Conservation (phyloP, 2,329 filamentous ascomycete genomes). For the Tricladium varicosporioides region DNA sequence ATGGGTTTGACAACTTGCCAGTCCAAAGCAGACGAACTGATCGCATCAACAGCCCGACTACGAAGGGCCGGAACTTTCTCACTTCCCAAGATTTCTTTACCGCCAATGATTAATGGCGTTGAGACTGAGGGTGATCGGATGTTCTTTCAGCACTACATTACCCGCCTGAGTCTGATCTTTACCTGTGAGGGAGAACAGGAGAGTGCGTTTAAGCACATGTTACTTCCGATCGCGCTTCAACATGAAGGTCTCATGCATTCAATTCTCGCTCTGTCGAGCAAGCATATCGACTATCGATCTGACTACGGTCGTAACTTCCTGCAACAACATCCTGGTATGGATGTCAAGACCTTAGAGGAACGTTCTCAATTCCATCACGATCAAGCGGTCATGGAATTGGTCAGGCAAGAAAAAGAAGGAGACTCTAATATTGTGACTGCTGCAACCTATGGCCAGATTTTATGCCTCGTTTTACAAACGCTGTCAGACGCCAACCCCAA, state of each 20-base stretch:
- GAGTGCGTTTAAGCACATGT: constrained; percentile 82
- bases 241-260: constrained; percentile 89
- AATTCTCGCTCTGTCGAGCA: constrained; percentile 78
- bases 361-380: constrained; percentile 56
- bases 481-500: constrained; percentile 53
- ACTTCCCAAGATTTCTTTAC: constrained; percentile 54
- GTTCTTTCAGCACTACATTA: constrained; percentile 81
- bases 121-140: constrained; percentile 77
- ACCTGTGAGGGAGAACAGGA: constrained; percentile 74
- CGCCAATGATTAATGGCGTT: constrained; percentile 73
- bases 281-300: constrained; percentile 64
- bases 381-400: constrained; percentile 52
- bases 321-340: constrained; percentile 47
- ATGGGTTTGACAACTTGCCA: constrained; percentile 29
- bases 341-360: constrained; percentile 44
- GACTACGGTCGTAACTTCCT: constrained; percentile 55
- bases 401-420: constrained; percentile 42
- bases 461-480: constrained; percentile 59
- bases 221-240: constrained; percentile 77
- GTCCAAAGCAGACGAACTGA: constrained; percentile 27
- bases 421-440: constrained; percentile 45
- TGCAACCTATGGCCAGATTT: constrained; percentile 60
- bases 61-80: constrained; percentile 41
- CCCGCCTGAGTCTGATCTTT: constrained; percentile 74
- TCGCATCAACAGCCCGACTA: constrained; percentile 44